Evolutionary conservation across 768 basidiomycete genomes (phyloP).

Genomic region (Thelephora aurantiotincta): DNA sequence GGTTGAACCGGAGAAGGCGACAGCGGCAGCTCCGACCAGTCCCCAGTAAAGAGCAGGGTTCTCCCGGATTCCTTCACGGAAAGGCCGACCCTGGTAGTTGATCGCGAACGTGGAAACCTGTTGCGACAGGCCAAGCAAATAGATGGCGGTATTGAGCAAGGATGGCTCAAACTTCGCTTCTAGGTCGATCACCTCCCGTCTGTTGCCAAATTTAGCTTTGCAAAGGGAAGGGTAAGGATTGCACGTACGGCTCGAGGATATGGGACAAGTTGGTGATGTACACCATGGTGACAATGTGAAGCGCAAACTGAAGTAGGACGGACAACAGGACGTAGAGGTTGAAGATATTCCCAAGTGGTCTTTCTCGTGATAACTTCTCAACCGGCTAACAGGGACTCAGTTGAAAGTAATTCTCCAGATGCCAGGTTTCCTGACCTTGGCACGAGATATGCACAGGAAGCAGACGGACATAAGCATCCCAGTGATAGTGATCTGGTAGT

Average conservation of each 20-base stretch:
- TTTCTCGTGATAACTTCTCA: conserved; percentile 85
- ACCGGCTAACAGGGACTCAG: conserved; percentile 50
- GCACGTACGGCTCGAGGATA: conserved; percentile 55
- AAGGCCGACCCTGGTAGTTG: conserved; percentile 98
- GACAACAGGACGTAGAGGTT: conserved; percentile 91
- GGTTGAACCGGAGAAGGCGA: conserved; percentile 88
- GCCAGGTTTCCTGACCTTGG: conserved; percentile 52
- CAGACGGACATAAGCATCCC: conserved; percentile 98
- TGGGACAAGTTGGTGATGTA: conserved; percentile 89
- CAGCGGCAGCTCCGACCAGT: conserved; percentile 73
- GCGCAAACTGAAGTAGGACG: conserved; percentile 82
- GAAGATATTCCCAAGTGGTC: conserved; percentile 92
- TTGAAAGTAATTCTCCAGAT: not conserved
- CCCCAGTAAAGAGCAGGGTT: conserved; percentile 92
- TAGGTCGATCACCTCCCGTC: conserved; percentile 69
- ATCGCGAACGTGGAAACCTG: conserved; percentile 98
- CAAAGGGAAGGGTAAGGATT: not conserved
- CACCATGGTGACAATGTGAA: conserved; percentile 81
- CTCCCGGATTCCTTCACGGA: conserved; percentile 95
- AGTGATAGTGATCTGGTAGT: conserved; percentile 95
- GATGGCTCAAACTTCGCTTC: conserved; percentile 96
- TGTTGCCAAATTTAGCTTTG: conserved; percentile 16
- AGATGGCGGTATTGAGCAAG: conserved; percentile 92
- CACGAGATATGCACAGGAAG: conserved; percentile 95
- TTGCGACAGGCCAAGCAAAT: conserved; percentile 87